Percentiles rank a stretch among this genome's conserved stretches.
These are phyloP conservation scores for Amylostereum chailletii DNA, from an alignment of 1,284 basidiomycete genomes.

Conservation along the genomic window DNA sequence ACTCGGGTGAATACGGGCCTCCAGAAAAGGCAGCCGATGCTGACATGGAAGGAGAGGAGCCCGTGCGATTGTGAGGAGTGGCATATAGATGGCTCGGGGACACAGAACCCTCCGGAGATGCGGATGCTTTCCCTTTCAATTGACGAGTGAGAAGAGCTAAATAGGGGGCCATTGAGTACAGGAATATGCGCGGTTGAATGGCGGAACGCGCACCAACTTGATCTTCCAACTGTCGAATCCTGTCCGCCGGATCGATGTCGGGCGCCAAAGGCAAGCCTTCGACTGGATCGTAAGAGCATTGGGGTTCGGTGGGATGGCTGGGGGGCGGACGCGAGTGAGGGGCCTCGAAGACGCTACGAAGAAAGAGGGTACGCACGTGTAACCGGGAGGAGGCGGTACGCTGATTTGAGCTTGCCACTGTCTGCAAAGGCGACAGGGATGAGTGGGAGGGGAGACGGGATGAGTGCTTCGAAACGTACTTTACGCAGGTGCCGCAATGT, in stretches of 20 bases:
- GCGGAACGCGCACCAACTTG: conserved; percentile 50
- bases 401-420: conserved; percentile 74
- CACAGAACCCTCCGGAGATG: conserved; percentile 23
- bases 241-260: conserved; percentile 66
- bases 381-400: conserved; percentile 71
- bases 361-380: conserved; percentile 44
- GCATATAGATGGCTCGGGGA: conserved; percentile 28
- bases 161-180: not conserved
- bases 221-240: conserved; percentile 67
- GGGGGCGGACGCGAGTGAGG: conserved; percentile 2
- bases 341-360: conserved; percentile 1
- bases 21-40: conserved; percentile 4
- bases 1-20: conserved; percentile 5
- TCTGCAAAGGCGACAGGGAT: conserved; percentile 23
- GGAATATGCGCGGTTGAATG: not conserved
- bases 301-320: conserved; percentile 73
- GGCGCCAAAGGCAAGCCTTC: conserved; percentile 68
- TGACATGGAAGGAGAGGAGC: conserved; percentile 15
- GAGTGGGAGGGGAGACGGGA: conserved; percentile 1
- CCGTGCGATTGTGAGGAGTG: conserved; percentile 12
- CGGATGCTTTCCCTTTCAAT: conserved; percentile 45
- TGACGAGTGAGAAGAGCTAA: conserved; percentile 56
- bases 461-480: conserved; percentile 36
- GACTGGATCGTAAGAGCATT: conserved; percentile 76
- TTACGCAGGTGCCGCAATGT: conserved; percentile 75